phyloP scores from a whole-genome alignment of 257 asterid genomes.

The Fraxinus anomala region DNA sequence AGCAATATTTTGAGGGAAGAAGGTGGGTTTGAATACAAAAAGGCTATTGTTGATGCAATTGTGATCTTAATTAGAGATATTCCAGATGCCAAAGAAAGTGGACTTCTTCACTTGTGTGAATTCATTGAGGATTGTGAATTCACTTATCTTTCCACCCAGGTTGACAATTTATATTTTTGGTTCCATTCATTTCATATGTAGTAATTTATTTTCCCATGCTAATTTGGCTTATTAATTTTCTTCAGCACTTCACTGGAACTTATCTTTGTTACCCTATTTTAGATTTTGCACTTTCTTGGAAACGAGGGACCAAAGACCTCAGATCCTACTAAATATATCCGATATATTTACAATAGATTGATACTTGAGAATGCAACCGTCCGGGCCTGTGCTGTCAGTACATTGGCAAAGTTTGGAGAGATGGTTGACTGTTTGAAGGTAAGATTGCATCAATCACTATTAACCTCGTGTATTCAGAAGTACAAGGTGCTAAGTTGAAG shows the following conservation, averaged over 20 bases:
- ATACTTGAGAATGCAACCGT: slow-evolving; percentile 95
- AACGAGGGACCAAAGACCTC: slow-evolving; percentile 95
- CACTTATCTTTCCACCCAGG: slow-evolving; percentile 98
- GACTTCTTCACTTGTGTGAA: slow-evolving; percentile 86
- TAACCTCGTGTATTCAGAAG: slow-evolving; percentile 5
- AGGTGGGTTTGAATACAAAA: slow-evolving; percentile 93
- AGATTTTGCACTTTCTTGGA: slow-evolving; percentile 96
- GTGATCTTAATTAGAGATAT: slow-evolving; percentile 92
- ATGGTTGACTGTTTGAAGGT: slow-evolving; percentile 84
- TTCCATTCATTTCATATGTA: slow-evolving; percentile 9
- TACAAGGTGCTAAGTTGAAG: slow-evolving; percentile 26
- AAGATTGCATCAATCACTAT: slow-evolving; percentile 27
- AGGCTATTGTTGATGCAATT: slow-evolving; percentile 91
- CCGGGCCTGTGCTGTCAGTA: slow-evolving; percentile 94
- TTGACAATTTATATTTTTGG: slow-evolving; percentile 32
- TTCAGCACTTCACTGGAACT: background rate
- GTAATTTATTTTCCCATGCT: slow-evolving; percentile 18
- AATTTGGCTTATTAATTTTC: slow-evolving; percentile 7
- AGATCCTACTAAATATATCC: slow-evolving; percentile 89
- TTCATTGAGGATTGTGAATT: slow-evolving; percentile 31
- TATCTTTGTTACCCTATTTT: slow-evolving; percentile 19
- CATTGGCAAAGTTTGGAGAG: slow-evolving; percentile 91
- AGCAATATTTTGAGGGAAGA: slow-evolving; percentile 82
- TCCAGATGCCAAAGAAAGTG: slow-evolving; percentile 95
- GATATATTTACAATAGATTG: slow-evolving; percentile 86